phyloP scores from a whole-genome alignment of 2,329 filamentous ascomycete genomes.

The Aspergillus clavatus region DNA sequence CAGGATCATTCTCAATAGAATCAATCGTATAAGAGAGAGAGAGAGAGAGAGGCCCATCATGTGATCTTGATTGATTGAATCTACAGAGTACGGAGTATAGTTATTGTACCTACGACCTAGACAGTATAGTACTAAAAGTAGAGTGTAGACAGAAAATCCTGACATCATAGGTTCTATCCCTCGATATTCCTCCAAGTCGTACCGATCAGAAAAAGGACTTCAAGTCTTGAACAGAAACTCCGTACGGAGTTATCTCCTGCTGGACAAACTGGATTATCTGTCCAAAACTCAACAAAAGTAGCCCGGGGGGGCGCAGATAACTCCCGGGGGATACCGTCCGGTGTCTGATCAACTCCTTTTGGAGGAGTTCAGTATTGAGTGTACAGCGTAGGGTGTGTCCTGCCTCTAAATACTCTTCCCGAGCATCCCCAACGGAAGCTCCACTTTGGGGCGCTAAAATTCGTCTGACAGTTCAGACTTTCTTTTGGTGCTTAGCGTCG shows the following conservation, averaged over 20 bases:
- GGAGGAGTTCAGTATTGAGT: conserved; percentile 18
- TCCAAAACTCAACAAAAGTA: conserved; percentile 4
- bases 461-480: conserved; percentile 5
- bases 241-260: no score
- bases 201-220: neutral
- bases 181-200: neutral
- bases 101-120: no score
- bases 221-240: neutral
- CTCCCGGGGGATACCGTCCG: neutral
- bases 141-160: no score
- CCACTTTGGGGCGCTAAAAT: conserved; percentile 9
- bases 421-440: conserved; percentile 17
- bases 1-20: neutral
- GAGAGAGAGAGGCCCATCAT: no score
- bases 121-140: no score
- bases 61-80: no score
- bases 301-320: conserved; percentile 4
- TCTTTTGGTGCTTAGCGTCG: conserved; percentile 5
- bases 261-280: neutral
- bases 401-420: conserved; percentile 17
- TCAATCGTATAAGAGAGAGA: no score
- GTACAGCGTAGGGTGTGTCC: conserved; percentile 25
- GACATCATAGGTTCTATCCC: neutral
- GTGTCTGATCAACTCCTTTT: neutral
- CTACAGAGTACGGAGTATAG: no score